Evolutionary conservation across 352 stramenopile species (phyloP).

Genomic region (Phytophthora constricta): DNA sequence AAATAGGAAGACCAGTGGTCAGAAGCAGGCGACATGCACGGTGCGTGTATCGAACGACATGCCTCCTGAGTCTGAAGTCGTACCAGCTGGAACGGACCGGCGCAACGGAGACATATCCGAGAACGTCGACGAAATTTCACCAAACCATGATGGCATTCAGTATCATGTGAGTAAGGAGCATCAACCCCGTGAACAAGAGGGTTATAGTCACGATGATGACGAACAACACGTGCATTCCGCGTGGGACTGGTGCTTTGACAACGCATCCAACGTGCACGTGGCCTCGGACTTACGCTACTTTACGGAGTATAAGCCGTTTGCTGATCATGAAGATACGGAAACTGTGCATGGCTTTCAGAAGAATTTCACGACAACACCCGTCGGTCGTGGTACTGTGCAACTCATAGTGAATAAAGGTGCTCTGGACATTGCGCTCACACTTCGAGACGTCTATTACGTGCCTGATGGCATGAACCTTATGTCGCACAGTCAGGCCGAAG

Average conservation of each 20-base stretch:
- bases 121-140: not conserved
- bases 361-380: not conserved
- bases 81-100: not conserved
- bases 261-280: conserved; percentile 13
- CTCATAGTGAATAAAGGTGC: not conserved
- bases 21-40: not conserved
- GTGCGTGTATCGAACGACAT: not conserved
- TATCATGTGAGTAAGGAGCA: too few relatives aligned
- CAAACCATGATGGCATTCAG: too few relatives aligned
- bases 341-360: conserved; percentile 7
- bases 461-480: not conserved
- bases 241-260: conserved; percentile 22
- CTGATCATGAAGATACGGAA: not conserved
- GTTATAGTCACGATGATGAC: not conserved
- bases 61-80: not conserved
- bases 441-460: conserved; percentile 1
- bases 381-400: conserved; percentile 4
- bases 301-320: conserved; percentile 1
- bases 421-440: not conserved
- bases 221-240: not conserved
- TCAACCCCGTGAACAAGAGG: too few relatives aligned
- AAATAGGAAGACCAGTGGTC: not conserved
- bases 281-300: conserved; percentile 6
- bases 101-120: not conserved
- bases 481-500: not conserved